A percentile compares a stretch with the other conserved stretches of the same genome.
Evolutionary conservation across 2,329 filamentous ascomycete species (phyloP).

Genomic region (Talaromyces albobiverticillius): DNA sequence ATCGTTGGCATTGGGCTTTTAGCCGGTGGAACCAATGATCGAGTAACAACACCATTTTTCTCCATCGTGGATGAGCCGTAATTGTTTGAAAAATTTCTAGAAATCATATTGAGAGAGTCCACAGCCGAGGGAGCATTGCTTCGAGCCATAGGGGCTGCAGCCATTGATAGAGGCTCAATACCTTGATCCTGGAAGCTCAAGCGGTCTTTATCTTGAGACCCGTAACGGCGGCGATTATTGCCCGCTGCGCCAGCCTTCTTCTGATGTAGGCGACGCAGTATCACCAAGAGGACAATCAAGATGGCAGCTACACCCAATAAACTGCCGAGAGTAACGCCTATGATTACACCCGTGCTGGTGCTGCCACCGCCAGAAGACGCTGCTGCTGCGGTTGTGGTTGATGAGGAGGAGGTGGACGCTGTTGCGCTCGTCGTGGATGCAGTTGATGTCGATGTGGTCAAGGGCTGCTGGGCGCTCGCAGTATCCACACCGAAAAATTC

Average conservation of each 20-base stretch:
- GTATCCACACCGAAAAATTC: constrained; percentile 53
- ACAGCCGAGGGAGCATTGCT: constrained; percentile 37
- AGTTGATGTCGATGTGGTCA: constrained; percentile 28
- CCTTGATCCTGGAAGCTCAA: constrained; percentile 45
- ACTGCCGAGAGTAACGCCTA: constrained; percentile 80
- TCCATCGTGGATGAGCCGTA: constrained; percentile 28
- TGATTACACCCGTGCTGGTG: constrained; percentile 54
- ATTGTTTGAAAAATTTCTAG: constrained; percentile 26
- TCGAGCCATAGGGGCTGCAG: constrained; percentile 45
- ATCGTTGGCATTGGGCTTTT: constrained; percentile 29
- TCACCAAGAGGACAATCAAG: constrained; percentile 68
- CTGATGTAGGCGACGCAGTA: constrained; percentile 61
- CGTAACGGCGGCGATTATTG: constrained; percentile 42
- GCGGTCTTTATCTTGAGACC: constrained; percentile 57
- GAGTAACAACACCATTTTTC: background rate
- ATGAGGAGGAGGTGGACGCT: constrained; percentile 26
- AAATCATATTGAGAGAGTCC: constrained; percentile 41
- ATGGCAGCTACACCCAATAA: constrained; percentile 71
- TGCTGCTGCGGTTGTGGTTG: constrained; percentile 26
- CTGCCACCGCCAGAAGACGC: constrained; percentile 25
- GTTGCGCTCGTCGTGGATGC: constrained; percentile 32
- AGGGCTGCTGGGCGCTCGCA: constrained; percentile 2
- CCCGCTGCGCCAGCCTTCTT: constrained; percentile 47
- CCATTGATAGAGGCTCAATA: constrained; percentile 40
- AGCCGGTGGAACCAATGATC: constrained; percentile 16